A percentile compares a stretch with the other conserved stretches of the same genome.
Conservation (phyloP, 257 asterid species). For the Lycium barbarum region DNA sequence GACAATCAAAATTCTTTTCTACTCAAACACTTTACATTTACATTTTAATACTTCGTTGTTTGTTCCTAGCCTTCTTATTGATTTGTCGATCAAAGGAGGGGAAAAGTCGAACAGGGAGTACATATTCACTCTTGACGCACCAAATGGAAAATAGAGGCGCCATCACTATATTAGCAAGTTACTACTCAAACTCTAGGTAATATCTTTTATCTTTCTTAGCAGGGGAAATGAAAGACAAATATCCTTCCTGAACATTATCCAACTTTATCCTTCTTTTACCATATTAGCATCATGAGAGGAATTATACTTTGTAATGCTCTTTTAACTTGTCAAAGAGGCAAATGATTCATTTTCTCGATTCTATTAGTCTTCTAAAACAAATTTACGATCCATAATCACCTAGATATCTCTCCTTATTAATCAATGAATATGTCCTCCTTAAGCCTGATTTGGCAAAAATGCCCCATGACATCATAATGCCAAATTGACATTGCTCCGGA, state of each 20-base stretch:
- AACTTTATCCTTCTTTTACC: not conserved
- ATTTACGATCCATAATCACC: not conserved
- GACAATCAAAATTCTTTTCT: not conserved
- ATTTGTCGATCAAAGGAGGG: not conserved
- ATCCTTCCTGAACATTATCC: not conserved
- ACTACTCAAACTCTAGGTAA: not conserved
- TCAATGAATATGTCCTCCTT: not conserved
- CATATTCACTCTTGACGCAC: not conserved
- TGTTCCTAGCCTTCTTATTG: not conserved
- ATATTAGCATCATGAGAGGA: not conserved
- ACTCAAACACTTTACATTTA: not conserved
- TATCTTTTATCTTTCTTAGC: not conserved
- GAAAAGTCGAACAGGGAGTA: not conserved
- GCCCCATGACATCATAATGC: not conserved
- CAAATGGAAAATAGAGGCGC: not conserved
- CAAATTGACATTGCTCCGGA: not conserved
- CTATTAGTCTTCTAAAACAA: not conserved
- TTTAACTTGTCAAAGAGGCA: not conserved
- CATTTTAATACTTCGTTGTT: not conserved
- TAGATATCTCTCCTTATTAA: constrained; percentile 2
- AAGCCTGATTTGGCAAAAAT: not conserved
- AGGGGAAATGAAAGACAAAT: not conserved
- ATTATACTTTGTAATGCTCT: not conserved
- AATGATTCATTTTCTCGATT: not conserved
- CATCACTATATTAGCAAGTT: too few relatives aligned